Evolutionary conservation across 148 eudicot species (phyloP).

Genomic region (Polygonum maritimum): DNA sequence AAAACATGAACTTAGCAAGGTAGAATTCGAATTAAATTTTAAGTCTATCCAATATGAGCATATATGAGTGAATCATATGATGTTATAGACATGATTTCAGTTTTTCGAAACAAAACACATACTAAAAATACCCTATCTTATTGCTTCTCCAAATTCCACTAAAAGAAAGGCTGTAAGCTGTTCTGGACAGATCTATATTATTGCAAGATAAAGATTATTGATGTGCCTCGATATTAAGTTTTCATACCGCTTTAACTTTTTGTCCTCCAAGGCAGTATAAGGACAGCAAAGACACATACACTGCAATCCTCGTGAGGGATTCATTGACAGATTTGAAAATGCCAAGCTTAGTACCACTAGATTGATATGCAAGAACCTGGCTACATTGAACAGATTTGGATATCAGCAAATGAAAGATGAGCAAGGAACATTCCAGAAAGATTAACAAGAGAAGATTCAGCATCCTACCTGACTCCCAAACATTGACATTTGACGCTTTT

Average conservation of each 20-base stretch:
- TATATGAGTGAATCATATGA: background rate
- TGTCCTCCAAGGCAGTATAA: conserved; percentile 86
- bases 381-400: conserved; percentile 11
- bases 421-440: background rate
- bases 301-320: conserved; percentile 81
- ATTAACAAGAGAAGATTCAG: background rate
- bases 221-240: conserved; percentile 7
- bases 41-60: background rate
- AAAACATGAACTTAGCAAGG: background rate
- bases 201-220: background rate
- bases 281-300: conserved; percentile 79
- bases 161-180: background rate
- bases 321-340: conserved; percentile 78
- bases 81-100: background rate
- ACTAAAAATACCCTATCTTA: background rate
- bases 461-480: conserved; percentile 72
- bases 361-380: conserved; percentile 73
- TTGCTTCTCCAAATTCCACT: background rate
- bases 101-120: background rate
- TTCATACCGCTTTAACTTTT: conserved; percentile 91
- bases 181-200: background rate
- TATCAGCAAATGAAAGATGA: conserved; percentile 11
- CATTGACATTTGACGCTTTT: conserved; percentile 87
- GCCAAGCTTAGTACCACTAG: conserved; percentile 84
- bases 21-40: background rate